Base-by-base conservation (phyloP, 2,329 filamentous ascomycete species). In the Alternaria alternata region DNA sequence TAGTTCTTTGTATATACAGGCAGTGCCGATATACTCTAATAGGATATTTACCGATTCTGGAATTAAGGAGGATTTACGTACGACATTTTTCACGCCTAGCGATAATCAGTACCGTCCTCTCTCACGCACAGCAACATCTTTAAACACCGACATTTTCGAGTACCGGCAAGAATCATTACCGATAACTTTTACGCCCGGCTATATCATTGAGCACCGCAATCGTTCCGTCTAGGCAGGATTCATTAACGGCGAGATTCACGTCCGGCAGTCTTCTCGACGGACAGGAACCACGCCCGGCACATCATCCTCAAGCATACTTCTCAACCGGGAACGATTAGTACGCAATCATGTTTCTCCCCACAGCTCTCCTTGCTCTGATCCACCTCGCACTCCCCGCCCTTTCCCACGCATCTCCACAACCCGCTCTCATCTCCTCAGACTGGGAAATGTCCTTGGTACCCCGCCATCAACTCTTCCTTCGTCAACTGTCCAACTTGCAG, bases 391-490 rank as follows among this genome's bases (percentile, higher is more conserved):
- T 73, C 34, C 68, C 70, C 26, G 56, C 67, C 48, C 65, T 69
- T 41, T 61, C 67, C 8, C 38, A 57, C 36, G 62, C 69, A 34
- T 72, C 71, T 0, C 74, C 75, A 2, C 62, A 67, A 11, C 73
- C 74, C 0, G 57, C 68, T 0, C 64, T 75, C 43, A 51, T 73
- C 49, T 36, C 59, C 43, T 58, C 65, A 20, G 59, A 66, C 47
- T 63, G 53, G 39, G 61, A 65, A 54, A 69, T 73, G 8, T 71
- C 71, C 52, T 64, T 76, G 1, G 64, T 76, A 4, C 75, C 75
- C 0, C 72, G 62, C 14, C 59, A 78, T 65, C 73, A 67, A 8
- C 70, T 78, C 47, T 77, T 78, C 70, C 63, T 73, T 18, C 74
- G 76, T 0, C 76, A 77, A 57, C 20, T 69, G 18, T 54, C 48